Evolutionary conservation across 805 yeast species (phyloP).

Genomic region (Candida ovalis): DNA sequence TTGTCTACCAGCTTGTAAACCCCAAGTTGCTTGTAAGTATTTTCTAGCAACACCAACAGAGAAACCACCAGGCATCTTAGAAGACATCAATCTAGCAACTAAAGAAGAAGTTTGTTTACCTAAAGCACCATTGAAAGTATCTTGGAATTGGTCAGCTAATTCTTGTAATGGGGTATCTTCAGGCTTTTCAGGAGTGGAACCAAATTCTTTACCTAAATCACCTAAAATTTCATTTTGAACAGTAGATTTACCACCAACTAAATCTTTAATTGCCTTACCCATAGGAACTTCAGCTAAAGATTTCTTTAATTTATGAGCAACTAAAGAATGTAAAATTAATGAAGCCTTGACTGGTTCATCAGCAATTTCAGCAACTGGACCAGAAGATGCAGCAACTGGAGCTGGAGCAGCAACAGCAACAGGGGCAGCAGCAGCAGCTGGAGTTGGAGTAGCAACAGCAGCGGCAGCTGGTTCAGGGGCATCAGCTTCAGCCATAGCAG

Average conservation of each 20-base stretch:
- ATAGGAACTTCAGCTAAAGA: constrained; percentile 79
- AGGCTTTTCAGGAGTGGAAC: constrained; percentile 97
- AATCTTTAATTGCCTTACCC: constrained; percentile 91
- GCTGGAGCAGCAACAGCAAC: constrained; percentile 58
- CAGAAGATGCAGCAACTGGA: constrained; percentile 67
- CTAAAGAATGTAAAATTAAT: constrained; percentile 79
- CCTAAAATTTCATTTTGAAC: constrained; percentile 98
- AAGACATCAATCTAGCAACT: constrained; percentile 85
- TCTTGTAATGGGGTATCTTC: constrained; percentile 97
- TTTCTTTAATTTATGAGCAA: constrained; percentile 95
- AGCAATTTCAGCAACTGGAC: constrained; percentile 77
- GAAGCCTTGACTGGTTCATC: constrained; percentile 89
- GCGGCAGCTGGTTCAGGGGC: constrained; percentile 28
- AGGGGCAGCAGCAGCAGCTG: constrained; percentile 54
- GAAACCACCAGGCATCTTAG: constrained; percentile 99
- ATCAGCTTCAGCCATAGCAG: constrained; percentile 33
- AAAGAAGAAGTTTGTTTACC: constrained; percentile 93
- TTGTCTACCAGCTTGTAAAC: constrained; percentile 91
- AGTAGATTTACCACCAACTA: constrained; percentile 98
- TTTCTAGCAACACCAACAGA: constrained; percentile 89
- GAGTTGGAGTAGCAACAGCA: constrained; percentile 34
- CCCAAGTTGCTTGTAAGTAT: constrained; percentile 88
- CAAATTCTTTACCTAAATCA: constrained; percentile 97
- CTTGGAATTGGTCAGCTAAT: constrained; percentile 93
- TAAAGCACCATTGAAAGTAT: constrained; percentile 77